phyloP scores from a whole-genome alignment of 2,329 filamentous ascomycete species.

The Tolypocladium cylindrosporum region DNA sequence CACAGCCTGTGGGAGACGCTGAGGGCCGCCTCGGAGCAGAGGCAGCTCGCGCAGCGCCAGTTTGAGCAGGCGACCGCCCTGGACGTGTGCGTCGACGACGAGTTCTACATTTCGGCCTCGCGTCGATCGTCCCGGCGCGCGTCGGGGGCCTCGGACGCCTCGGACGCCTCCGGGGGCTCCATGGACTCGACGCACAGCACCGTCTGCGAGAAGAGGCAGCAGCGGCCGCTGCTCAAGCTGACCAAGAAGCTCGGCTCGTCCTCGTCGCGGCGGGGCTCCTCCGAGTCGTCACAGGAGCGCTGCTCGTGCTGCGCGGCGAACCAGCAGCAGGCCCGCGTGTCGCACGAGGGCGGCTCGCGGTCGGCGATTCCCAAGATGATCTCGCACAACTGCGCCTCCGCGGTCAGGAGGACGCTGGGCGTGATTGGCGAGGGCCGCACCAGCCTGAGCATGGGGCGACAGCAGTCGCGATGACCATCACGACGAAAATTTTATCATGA shows the following conservation, averaged over 20 bases:
- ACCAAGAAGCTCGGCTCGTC: slow-evolving; percentile 1
- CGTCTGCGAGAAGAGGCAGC: not conserved
- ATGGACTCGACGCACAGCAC: not conserved
- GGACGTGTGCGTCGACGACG: not conserved
- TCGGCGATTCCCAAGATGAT: not conserved
- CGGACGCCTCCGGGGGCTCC: not conserved
- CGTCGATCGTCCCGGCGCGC: not conserved
- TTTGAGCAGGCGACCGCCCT: not conserved
- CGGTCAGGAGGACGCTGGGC: not conserved
- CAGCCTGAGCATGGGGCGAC: not conserved
- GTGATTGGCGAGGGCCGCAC: not conserved
- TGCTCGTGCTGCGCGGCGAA: not conserved
- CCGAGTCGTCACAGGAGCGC: not conserved
- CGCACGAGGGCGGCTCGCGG: not conserved
- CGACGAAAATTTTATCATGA: not conserved
- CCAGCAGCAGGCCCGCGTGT: not conserved
- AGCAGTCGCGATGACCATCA: not conserved
- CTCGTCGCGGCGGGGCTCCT: not conserved
- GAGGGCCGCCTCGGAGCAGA: slow-evolving; percentile 8
- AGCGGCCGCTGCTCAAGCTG: not conserved
- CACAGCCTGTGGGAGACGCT: slow-evolving; percentile 22
- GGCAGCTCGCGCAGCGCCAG: slow-evolving; percentile 3
- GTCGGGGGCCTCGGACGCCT: slow-evolving; percentile 1
- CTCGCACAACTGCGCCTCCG: slow-evolving; percentile 1
- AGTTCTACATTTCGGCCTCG: not conserved